These are phyloP conservation scores for Mortierella sp. DNA, from an alignment of 371 early-diverging fungal genomes.

Conservation along the genomic window DNA sequence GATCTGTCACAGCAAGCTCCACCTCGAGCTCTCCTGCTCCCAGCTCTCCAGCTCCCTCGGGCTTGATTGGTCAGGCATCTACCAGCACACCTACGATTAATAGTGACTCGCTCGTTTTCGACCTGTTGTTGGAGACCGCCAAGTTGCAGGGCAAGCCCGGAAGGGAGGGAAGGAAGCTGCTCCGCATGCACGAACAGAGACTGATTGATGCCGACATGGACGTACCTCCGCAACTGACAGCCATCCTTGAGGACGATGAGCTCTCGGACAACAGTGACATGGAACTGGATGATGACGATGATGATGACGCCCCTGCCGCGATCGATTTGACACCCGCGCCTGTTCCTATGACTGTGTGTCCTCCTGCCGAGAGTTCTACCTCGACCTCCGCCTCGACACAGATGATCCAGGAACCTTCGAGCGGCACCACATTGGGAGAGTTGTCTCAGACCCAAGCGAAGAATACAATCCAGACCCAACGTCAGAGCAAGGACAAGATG, in stretches of 20 bases:
- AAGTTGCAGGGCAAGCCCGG: conserved; percentile 1
- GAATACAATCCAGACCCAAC: neutral
- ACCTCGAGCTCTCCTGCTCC: neutral
- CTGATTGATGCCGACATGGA: neutral
- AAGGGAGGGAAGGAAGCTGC: neutral
- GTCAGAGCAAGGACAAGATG: conserved; percentile 8
- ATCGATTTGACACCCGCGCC: conserved; percentile 7
- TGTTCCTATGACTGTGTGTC: neutral
- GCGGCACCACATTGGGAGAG: neutral
- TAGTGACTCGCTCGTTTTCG: neutral
- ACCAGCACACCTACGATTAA: neutral
- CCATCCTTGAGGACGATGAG: neutral
- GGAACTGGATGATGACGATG: conserved; percentile 4
- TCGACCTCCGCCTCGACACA: neutral
- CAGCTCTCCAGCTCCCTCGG: neutral
- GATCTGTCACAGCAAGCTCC: neutral
- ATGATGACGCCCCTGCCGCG: neutral
- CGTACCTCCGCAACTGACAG: neutral
- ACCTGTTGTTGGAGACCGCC: neutral
- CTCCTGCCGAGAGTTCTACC: neutral
- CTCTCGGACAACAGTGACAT: conserved; percentile 7
- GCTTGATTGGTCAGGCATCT: neutral
- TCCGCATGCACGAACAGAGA: neutral
- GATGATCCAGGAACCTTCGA: neutral
- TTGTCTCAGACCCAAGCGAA: neutral